Evolutionary conservation across 2,329 filamentous ascomycete species (phyloP), one percentile per base, ranked within the genome.

Genomic region (Plectosphaerella sp.): DNA sequence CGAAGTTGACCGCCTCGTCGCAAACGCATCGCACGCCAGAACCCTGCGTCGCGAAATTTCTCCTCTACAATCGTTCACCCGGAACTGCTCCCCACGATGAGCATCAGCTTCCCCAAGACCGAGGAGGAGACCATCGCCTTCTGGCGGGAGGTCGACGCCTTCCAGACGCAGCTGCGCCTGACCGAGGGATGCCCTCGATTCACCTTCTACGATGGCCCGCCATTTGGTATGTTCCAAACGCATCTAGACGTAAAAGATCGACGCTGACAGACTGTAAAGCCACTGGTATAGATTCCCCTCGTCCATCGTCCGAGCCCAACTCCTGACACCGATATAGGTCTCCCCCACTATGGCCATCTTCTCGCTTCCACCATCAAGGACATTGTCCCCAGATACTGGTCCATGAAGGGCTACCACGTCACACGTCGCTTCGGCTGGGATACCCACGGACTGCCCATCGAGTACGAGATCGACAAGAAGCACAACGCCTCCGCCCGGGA

Each of bases 381-480:
- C 69, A 94, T 96, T 55, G 96, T 97, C 59, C 91, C 93, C 9
- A 80, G 93, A 61, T 97, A 97, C 71, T 97, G 92, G 91, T 91
- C 91, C 49, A 96, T 96, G 92, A 95, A 95, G 68, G 93, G 93
- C 15, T 89, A 86, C 66, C 88, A 96, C 74, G 92, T 97, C 49
- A 90, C 94, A 75, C 83, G 93, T 58, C 83, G 92, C 54, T 97
- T 97, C 61, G 93, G 93, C 50, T 97, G 93, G 93, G 93, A 97
- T 55, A 86, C 92, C 2, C 93, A 97, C 66, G 93, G 93, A 55
- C 79, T 97, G 50, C 93, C 93, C 15, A 94, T 97, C 60, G 93
- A 97, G 74, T 90, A 96, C 69, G 93, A 97, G 73, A 97, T 97
- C 65, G 93, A 97, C 77, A 97, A 97, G 80, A 93, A 93, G 72